These are phyloP conservation scores for Hortiboletus flavorubellus DNA, from an alignment of 768 basidiomycete species.

Conservation along the genomic window DNA sequence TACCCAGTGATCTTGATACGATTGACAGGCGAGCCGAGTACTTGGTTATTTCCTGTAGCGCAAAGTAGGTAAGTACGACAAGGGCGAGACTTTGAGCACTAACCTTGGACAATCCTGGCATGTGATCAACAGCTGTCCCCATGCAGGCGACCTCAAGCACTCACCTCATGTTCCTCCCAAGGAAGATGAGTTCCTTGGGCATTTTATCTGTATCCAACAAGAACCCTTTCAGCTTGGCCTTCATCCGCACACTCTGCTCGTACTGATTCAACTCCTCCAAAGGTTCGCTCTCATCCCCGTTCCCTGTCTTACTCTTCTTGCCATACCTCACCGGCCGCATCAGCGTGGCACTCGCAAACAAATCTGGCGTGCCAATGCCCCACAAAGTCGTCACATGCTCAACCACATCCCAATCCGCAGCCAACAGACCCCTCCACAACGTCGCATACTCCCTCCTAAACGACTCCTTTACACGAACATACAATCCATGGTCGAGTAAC, in stretches of 20 bases:
- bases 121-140: neutral
- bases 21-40: conserved; percentile 83
- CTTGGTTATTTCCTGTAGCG: conserved; percentile 67
- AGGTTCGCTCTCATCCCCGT: conserved; percentile 6
- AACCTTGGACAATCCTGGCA: conserved; percentile 38
- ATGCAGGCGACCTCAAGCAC: neutral
- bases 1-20: conserved; percentile 86
- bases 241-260: conserved; percentile 66
- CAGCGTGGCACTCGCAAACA: conserved; percentile 71
- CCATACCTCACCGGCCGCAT: conserved; percentile 55
- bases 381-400: conserved; percentile 52
- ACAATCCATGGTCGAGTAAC: conserved; percentile 90
- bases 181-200: conserved; percentile 73
- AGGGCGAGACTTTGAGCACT: neutral
- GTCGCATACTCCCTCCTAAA: conserved; percentile 76
- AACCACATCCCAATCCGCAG: conserved; percentile 52
- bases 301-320: neutral
- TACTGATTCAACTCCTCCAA: conserved; percentile 51
- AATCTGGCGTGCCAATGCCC: conserved; percentile 69
- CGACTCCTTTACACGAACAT: conserved; percentile 63
- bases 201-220: conserved; percentile 71
- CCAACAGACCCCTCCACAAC: conserved; percentile 68
- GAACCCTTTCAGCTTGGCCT: conserved; percentile 62
- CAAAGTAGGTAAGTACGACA: neutral
- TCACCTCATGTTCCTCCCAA: conserved; percentile 74